Conservation (phyloP, 2,329 filamentous ascomycete genomes). For the Calonectria pseudoturangicola region DNA sequence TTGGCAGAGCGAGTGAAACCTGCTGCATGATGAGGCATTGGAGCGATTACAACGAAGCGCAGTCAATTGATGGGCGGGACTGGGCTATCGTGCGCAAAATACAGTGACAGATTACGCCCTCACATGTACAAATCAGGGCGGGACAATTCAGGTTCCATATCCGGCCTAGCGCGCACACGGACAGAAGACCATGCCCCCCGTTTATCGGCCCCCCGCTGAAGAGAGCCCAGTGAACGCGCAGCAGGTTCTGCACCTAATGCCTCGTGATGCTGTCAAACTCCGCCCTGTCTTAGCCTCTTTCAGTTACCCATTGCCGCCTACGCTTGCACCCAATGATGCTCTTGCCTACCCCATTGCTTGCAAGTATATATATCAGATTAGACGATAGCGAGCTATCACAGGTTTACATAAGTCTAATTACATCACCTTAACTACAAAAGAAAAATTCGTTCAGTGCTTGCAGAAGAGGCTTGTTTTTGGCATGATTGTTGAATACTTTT, state of each 20-base stretch:
- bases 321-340: too few relatives aligned
- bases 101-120: background rate
- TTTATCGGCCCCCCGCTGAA: background rate
- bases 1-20: constrained; percentile 45
- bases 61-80: background rate
- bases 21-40: constrained; percentile 29
- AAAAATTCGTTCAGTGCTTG: background rate
- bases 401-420: too few relatives aligned
- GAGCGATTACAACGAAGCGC: constrained; percentile 6
- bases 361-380: too few relatives aligned
- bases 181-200: background rate
- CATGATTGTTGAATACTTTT: background rate
- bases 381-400: too few relatives aligned
- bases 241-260: background rate
- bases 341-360: too few relatives aligned
- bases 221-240: background rate
- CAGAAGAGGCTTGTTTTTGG: background rate
- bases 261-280: background rate
- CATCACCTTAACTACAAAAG: too few relatives aligned
- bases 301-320: too few relatives aligned
- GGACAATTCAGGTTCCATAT: constrained; percentile 32
- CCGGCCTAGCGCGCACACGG: constrained; percentile 1
- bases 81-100: constrained; percentile 12
- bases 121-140: background rate
- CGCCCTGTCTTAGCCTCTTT: too few relatives aligned